A percentile compares a stretch with the other conserved stretches of the same genome.
These are phyloP conservation scores for Bryoerythrophyllum caledonicum DNA, from an alignment of 225 moss, liverwort and hornwort species.

Conservation along the genomic window DNA sequence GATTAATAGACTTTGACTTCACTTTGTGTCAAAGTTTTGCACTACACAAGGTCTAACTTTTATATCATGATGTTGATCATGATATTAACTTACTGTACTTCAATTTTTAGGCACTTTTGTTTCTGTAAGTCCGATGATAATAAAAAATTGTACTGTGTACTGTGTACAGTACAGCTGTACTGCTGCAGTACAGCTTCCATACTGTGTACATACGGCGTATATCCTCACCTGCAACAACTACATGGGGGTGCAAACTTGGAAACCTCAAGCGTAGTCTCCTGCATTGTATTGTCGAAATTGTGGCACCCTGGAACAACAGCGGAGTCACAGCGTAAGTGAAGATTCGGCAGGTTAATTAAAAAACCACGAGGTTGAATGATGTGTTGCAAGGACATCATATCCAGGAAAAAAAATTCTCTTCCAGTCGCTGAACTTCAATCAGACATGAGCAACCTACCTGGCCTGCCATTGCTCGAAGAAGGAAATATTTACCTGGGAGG, in stretches of 20 bases:
- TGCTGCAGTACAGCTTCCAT: too few species aligned
- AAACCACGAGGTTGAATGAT: not conserved
- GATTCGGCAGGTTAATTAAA: not conserved
- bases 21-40: too few species aligned
- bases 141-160: too few species aligned
- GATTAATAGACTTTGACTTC: too few species aligned
- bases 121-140: too few species aligned
- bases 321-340: constrained; percentile 8
- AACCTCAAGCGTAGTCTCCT: constrained; percentile 41
- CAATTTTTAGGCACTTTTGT: too few species aligned
- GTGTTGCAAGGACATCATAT: not conserved
- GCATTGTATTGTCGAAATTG: constrained; percentile 53
- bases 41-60: too few species aligned
- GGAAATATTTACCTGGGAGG: constrained; percentile 60
- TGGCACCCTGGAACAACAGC: constrained; percentile 36
- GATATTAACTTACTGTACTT: too few species aligned
- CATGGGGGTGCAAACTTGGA: not conserved
- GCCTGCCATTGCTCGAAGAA: not conserved
- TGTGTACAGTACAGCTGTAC: too few species aligned
- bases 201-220: too few species aligned
- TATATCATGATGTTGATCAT: too few species aligned
- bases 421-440: not conserved
- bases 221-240: too few species aligned
- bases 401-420: not conserved
- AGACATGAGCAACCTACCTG: not conserved